Base-by-base conservation (phyloP, 2,329 filamentous ascomycete species). In the Fusarium cicatricum region DNA sequence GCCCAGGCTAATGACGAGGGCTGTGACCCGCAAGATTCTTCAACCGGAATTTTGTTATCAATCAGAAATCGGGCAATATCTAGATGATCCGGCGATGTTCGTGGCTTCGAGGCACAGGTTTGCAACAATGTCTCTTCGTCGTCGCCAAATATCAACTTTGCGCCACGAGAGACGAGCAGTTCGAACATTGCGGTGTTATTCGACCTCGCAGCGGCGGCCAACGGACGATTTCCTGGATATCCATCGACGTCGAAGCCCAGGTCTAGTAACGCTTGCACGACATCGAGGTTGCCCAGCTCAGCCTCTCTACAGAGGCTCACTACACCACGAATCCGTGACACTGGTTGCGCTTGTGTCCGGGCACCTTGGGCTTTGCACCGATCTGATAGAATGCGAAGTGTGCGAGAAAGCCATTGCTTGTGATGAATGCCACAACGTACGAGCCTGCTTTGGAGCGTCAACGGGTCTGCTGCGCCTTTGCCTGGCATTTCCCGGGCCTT, bases 381-480 rank as follows among this genome's bases (percentile, higher is more conserved):
- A 12, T 49, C 8, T 5, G 40, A 28, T 12, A 49, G 45, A 40
- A 49, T 33, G 4, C 15, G 15, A 7, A 49, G 19, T n/a, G 45
- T 49, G 5, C 10, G 28, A n/a, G 45, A 49, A 41, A 49, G 19
- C 36, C 45, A 41, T 14, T 41, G 26, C 5, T 49, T 40, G 28
- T 49, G 32, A 2, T 16, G 19, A 4, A 16, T 28, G 19, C 45
- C 45, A 4, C 45, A 49, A 5, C 45, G 45, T 12, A 49, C 36
- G 3, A 49, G 45, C 11, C 45, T 49, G 21, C 45, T 49, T n/a
- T 49, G 45, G n/a, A 41, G 45, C 16, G 36, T 49, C 9, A 49
- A 49, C 2, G 45, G 45, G 6, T 49, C 37, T 36, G 37, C 15
- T 3, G 15, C 19, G 2, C 46, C 46, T 16, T 33, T 49, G 3